Base-by-base conservation (phyloP, 495 filamentous ascomycete species). In the Penicillium manginii region DNA sequence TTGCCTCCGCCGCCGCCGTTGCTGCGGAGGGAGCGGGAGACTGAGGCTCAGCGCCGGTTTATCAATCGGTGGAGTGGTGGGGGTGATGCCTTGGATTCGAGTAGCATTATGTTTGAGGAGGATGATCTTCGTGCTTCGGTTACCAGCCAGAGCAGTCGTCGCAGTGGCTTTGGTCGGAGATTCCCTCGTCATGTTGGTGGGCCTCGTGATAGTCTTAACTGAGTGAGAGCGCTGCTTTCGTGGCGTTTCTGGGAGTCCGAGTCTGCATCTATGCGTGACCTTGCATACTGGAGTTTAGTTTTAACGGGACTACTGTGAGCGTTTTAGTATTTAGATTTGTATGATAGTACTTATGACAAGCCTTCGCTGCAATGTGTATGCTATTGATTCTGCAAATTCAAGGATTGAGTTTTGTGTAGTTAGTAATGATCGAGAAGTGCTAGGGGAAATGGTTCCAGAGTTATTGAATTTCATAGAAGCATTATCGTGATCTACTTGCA, bases 21-120 rank as follows among this genome's bases (percentile, higher is more conserved):
- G 23, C 32, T 59, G 32, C 66, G 63, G 11, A 64, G 58, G 3
- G 56, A 57, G 10, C 62, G 66, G 12, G 76, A 76, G 54, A 77
- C 78, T n/a, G 73, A 74, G 35, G 76, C 75, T 3, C 76, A 80
- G 47, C 64, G 74, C 18, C 73, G 76, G 3, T 80, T 80, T 21
- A 60, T 80, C 22, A 67, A 78, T 50, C 75, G 78, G 4, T 80
- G 76, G 76, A 79, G 78, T 61, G 78, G 75, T 2, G 76, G 75
- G 15, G 76, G 73, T 14, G 78, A 80, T 62, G 68, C 63, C 6
- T 66, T 79, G 35, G 70, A 76, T 19, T 74, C 76, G 17, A 77
- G 74, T 59, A 74, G 69, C 55, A 70, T 80, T 64, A 37, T 76
- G 31, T 63, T 71, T 48, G 75, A 77, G 21, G 76, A 78, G 12